phyloP scores from a whole-genome alignment of 2,329 filamentous ascomycete species.

The Fusarium nematophilum region DNA sequence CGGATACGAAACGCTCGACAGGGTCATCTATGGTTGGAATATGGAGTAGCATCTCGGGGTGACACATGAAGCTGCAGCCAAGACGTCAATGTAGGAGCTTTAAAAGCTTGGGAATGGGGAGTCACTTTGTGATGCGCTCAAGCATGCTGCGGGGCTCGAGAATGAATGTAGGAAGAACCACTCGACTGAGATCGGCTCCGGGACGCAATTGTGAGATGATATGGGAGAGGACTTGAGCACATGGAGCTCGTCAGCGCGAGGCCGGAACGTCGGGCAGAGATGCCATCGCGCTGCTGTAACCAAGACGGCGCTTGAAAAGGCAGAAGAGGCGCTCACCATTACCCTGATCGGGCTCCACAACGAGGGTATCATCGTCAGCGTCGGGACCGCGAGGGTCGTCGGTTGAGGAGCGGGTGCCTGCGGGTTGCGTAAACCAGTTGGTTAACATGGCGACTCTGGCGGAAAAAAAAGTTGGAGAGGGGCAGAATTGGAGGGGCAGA shows the following conservation, averaged over 20 bases:
- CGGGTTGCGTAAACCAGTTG: constrained; percentile 53
- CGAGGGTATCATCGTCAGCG: constrained; percentile 76
- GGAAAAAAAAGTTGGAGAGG: constrained; percentile 29
- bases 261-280: background rate
- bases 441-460: constrained; percentile 53
- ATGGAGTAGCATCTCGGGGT: constrained; percentile 92
- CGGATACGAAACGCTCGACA: constrained; percentile 87
- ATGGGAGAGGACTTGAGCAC: constrained; percentile 82
- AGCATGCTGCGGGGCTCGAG: constrained; percentile 98
- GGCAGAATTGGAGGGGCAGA: constrained; percentile 25
- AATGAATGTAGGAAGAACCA: constrained; percentile 97
- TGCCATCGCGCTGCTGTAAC: constrained; percentile 13
- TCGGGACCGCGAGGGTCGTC: constrained; percentile 63
- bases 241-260: constrained; percentile 28
- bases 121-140: constrained; percentile 96
- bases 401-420: constrained; percentile 65
- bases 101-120: constrained; percentile 7
- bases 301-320: constrained; percentile 20
- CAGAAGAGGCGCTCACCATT: constrained; percentile 71
- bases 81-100: constrained; percentile 17
- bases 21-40: constrained; percentile 92
- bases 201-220: constrained; percentile 98
- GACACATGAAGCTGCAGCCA: constrained; percentile 90
- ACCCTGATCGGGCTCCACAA: constrained; percentile 92
- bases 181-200: constrained; percentile 92